A percentile compares a stretch with the other conserved stretches of the same genome.
Conservation (phyloP, 2,329 filamentous ascomycete genomes). For the Elsinoe ampelina region DNA sequence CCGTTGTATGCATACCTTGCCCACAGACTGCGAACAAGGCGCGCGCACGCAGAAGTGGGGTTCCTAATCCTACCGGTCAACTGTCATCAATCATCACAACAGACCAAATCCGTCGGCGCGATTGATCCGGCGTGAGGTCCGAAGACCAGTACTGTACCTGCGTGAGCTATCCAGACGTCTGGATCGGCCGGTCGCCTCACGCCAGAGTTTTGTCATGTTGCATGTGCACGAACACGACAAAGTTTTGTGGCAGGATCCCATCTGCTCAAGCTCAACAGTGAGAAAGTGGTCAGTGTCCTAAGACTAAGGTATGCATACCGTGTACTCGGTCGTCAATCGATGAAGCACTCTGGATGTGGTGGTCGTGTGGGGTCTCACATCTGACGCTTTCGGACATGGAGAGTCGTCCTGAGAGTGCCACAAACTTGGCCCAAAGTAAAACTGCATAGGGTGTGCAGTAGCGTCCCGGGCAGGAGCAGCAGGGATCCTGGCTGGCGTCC, state of each 20-base stretch:
- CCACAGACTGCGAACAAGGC: background rate
- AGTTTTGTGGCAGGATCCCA: background rate
- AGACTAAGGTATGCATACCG: no score
- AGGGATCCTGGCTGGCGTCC: conserved; percentile 6
- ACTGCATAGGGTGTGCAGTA: conserved; percentile 13
- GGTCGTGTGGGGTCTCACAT: background rate
- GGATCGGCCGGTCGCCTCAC: background rate
- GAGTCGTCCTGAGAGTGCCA: conserved; percentile 3
- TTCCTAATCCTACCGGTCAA: background rate
- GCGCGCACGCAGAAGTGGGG: conserved; percentile 8
- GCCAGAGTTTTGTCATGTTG: background rate
- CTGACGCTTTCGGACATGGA: background rate
- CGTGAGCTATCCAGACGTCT: background rate
- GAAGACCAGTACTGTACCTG: background rate
- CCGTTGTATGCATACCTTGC: background rate
- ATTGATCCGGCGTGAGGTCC: background rate
- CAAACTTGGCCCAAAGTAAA: conserved; percentile 11
- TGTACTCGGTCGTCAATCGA: background rate
- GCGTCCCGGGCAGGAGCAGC: background rate
- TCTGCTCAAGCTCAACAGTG: no score
- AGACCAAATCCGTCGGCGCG: conserved; percentile 10
- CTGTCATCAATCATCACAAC: conserved; percentile 12
- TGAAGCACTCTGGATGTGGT: conserved; percentile 3
- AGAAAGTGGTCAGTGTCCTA: no score
- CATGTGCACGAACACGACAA: background rate